A percentile compares a stretch with the other conserved stretches of the same genome.
Evolutionary conservation across 2,329 filamentous ascomycete genomes (phyloP).

Genomic region (Arachnomyces sp.): DNA sequence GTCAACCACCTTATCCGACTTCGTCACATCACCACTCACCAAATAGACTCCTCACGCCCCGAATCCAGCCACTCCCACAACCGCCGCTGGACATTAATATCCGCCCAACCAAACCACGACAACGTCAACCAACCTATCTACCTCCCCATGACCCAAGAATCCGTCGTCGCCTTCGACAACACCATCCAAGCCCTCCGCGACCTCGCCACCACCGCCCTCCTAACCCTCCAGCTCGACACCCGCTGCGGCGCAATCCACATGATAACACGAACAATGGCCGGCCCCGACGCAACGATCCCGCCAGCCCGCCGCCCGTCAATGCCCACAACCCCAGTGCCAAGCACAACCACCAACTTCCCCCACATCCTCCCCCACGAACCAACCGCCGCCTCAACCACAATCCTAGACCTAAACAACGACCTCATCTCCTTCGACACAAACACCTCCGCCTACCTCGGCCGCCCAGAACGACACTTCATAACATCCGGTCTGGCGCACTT

Average conservation of each 20-base stretch:
- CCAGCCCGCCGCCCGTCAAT: neutral
- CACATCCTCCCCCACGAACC: slow-evolving; percentile 36
- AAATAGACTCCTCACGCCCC: slow-evolving; percentile 50
- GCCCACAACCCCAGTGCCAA: slow-evolving; percentile 46
- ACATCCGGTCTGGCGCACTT: slow-evolving; percentile 67
- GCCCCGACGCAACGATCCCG: slow-evolving; percentile 28
- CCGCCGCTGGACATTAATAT: slow-evolving; percentile 75
- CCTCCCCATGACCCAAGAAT: slow-evolving; percentile 79
- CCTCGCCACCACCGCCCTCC: slow-evolving; percentile 67
- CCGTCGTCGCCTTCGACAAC: slow-evolving; percentile 76
- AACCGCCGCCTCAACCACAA: slow-evolving; percentile 49
- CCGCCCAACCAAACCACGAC: slow-evolving; percentile 51
- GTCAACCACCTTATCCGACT: slow-evolving; percentile 72
- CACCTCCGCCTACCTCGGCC: slow-evolving; percentile 61
- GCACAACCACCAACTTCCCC: slow-evolving; percentile 61
- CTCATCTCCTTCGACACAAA: slow-evolving; percentile 84
- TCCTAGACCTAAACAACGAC: slow-evolving; percentile 75
- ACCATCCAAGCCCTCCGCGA: slow-evolving; percentile 77
- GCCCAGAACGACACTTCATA: slow-evolving; percentile 65
- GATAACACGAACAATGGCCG: slow-evolving; percentile 55
- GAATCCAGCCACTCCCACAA: slow-evolving; percentile 45
- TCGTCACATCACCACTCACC: slow-evolving; percentile 74
- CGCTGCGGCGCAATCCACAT: slow-evolving; percentile 79
- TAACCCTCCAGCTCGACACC: slow-evolving; percentile 82
- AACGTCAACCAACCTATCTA: slow-evolving; percentile 56